Conservation (phyloP, 306 rosid genomes). For the Pachyrhizus erosus region DNA sequence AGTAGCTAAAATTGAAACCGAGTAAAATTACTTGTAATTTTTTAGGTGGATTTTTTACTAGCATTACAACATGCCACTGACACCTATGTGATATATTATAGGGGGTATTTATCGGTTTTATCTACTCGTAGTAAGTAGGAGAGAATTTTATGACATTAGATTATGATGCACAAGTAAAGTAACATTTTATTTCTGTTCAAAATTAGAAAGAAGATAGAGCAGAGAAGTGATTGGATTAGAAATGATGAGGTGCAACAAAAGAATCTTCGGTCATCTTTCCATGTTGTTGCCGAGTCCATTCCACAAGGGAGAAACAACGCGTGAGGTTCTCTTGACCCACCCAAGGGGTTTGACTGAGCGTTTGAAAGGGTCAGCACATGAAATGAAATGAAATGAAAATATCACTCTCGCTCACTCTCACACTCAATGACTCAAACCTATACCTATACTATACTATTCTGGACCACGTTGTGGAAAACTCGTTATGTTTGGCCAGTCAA, state of each 20-base stretch:
- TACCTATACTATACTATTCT: neutral
- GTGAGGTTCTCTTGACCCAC: slow-evolving; percentile 26
- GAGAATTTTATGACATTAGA: neutral
- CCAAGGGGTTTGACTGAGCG: slow-evolving; percentile 20
- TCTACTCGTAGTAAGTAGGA: neutral
- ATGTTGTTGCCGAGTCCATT: slow-evolving; percentile 49
- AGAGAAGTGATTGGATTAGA: too few relatives aligned
- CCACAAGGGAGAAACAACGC: neutral
- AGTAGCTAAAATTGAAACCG: too few relatives aligned
- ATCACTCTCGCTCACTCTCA: neutral
- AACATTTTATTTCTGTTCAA: neutral
- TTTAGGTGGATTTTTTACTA: too few relatives aligned
- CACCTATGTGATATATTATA: too few relatives aligned
- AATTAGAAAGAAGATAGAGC: neutral
- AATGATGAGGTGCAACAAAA: neutral
- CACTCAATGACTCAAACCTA: too few relatives aligned
- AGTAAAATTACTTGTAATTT: too few relatives aligned
- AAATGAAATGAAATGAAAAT: neutral
- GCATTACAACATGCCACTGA: too few relatives aligned
- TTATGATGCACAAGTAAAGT: neutral
- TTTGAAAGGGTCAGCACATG: slow-evolving; percentile 58
- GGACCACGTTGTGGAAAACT: slow-evolving; percentile 24
- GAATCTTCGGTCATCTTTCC: slow-evolving; percentile 57
- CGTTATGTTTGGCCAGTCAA: slow-evolving; percentile 48
- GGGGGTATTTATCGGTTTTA: too few relatives aligned